These are phyloP conservation scores for Scutellaria baicalensis DNA, from an alignment of 257 asterid genomes.

Conservation along the genomic window DNA sequence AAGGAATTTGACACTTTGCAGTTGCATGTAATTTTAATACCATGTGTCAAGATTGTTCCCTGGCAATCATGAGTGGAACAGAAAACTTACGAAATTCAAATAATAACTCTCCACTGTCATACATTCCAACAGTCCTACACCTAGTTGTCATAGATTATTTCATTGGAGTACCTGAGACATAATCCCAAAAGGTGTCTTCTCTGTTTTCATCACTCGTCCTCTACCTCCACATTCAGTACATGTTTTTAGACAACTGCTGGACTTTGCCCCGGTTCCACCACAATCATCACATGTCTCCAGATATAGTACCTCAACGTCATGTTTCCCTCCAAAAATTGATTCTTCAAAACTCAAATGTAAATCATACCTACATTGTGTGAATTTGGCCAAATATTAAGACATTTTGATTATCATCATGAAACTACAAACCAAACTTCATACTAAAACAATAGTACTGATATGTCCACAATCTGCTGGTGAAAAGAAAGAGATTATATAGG, in stretches of 20 bases:
- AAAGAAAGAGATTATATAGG: background rate
- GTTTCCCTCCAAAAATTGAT: constrained; percentile 76
- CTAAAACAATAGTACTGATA: background rate
- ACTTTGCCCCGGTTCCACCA: constrained; percentile 87
- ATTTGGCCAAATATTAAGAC: background rate
- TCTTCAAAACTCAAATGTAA: constrained; percentile 77
- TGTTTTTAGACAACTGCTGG: constrained; percentile 46
- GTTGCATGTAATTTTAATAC: background rate
- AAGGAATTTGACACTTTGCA: background rate
- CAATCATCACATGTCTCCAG: constrained; percentile 69
- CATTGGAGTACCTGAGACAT: constrained; percentile 75
- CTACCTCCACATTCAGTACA: constrained; percentile 81
- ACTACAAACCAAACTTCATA: background rate
- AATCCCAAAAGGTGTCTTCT: constrained; percentile 83
- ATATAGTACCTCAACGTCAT: constrained; percentile 58
- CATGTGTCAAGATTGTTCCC: background rate
- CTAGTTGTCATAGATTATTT: background rate
- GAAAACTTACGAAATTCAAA: background rate
- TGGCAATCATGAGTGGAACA: background rate
- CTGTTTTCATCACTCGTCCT: constrained; percentile 65
- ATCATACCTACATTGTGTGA: constrained; percentile 48
- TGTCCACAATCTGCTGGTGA: background rate
- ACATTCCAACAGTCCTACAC: background rate
- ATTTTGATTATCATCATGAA: constrained; percentile 8
- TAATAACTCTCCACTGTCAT: background rate